Base-by-base conservation (phyloP, 352 stramenopile species). In the Pythium aphanidermatum region DNA sequence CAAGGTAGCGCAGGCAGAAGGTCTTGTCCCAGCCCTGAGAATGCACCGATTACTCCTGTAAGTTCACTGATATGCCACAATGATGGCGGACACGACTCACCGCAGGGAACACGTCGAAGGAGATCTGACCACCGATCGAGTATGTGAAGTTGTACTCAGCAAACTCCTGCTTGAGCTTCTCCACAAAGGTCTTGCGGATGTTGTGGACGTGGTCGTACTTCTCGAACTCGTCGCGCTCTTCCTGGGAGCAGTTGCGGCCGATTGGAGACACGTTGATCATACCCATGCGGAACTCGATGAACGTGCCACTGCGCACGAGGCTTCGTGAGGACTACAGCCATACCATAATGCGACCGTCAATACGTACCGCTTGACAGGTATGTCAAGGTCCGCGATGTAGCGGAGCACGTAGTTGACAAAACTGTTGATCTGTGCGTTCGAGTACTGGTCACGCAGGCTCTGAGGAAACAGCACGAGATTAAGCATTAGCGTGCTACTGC, bases 191-290 rank as follows among this genome's bases (percentile, higher is more conserved):
- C 64, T 96, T 90, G 39, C 95, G 89, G 54, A 98, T 73, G 62
- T 90, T 79, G 68, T 95, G 71, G 27, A 91, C 83, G 53, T 97
- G 72, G 69, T 98, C 96, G 68, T 97, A 98, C 58, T 96, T 73
- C 74, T 99, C 96, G 55, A 98, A 99, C 28, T 92, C 95, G 57
- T 99, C 90, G 39, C 96, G 86, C 78, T 99, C 96, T 44, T 98
- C 88, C 51, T 96, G 88, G 39, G 92, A 98, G 77, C 96, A 99
- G 78, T 98, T 98, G 35, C 96, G 87, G 38, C 96, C 96, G 57
- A 99, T 98, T 26, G 96, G 96, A 46, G 92, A 98, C 56, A 99
- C 95, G 75, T 99, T 99, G 51, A 99, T 90, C 96, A 99, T 99
- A 7, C 96, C 96, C 63, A 92, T 97, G 51, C 96, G 86, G 73